Conservation (phyloP, 768 basidiomycete genomes). For the Boletus fagicola region DNA sequence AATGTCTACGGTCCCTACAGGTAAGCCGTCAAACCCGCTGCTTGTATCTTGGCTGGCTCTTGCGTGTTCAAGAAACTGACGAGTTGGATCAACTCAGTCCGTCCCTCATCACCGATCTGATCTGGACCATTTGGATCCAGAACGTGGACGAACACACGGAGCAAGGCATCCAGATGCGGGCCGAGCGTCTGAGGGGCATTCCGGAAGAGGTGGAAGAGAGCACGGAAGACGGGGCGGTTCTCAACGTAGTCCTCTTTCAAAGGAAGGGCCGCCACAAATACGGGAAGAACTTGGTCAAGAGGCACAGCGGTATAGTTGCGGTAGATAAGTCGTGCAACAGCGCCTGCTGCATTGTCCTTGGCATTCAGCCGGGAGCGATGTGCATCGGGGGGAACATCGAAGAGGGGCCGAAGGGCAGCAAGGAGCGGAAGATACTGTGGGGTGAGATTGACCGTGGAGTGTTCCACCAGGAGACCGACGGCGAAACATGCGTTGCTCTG, state of each 20-base stretch:
- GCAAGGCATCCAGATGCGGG: constrained; percentile 74
- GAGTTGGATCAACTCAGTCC: constrained; percentile 72
- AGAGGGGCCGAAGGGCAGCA: constrained; percentile 75
- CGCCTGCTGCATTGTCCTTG: constrained; percentile 95
- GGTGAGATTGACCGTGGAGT: constrained; percentile 78
- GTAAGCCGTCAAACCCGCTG: constrained; percentile 64
- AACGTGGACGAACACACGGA: constrained; percentile 77
- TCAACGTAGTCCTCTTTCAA: constrained; percentile 87
- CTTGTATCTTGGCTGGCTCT: constrained; percentile 76
- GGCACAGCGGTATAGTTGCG: constrained; percentile 79
- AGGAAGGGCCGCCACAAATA: constrained; percentile 80
- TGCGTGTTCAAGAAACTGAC: constrained; percentile 69
- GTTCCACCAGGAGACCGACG: constrained; percentile 84
- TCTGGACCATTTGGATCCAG: constrained; percentile 73
- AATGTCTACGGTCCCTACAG: constrained; percentile 43
- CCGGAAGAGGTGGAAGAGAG: constrained; percentile 85
- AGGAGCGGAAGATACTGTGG: constrained; percentile 80
- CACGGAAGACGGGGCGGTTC: constrained; percentile 85
- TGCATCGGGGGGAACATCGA: constrained; percentile 61
- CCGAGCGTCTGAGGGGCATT: constrained; percentile 67
- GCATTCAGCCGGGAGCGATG: constrained; percentile 74
- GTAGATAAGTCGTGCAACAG: constrained; percentile 82
- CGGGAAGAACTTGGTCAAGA: constrained; percentile 85
- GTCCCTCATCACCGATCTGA: constrained; percentile 78
- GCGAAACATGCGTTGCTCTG: constrained; percentile 97